Evolutionary conservation across 139 green algal species (phyloP).

Genomic region (Chlorella sp.): DNA sequence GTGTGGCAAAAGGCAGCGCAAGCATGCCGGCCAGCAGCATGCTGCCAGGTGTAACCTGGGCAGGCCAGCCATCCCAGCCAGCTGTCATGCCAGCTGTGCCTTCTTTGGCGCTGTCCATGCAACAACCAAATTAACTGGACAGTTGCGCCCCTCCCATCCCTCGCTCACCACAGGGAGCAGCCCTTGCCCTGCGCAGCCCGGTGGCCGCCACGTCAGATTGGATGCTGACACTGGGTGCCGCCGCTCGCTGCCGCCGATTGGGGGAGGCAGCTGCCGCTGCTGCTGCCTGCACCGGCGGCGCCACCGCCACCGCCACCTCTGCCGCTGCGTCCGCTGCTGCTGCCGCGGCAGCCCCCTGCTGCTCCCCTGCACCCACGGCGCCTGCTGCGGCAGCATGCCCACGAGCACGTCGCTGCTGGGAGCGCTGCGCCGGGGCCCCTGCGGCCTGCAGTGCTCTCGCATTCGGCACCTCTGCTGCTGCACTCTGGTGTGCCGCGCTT

Average conservation of each 20-base stretch:
- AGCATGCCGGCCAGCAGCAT: too few species aligned
- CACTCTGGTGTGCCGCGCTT: background rate
- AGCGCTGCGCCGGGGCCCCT: background rate
- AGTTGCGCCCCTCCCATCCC: too few species aligned
- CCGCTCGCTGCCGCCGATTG: background rate
- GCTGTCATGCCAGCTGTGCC: too few species aligned
- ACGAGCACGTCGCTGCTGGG: too few species aligned
- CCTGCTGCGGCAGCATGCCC: background rate
- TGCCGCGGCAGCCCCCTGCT: background rate
- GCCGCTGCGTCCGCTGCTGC: background rate
- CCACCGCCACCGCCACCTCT: background rate
- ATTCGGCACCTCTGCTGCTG: background rate
- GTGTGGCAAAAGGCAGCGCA: too few species aligned
- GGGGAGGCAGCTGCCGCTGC: background rate
- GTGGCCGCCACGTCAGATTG: slow-evolving; percentile 29
- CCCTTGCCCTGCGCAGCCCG: background rate
- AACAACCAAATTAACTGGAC: too few species aligned
- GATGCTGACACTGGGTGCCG: slow-evolving; percentile 20
- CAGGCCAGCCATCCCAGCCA: too few species aligned
- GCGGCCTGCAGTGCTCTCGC: background rate
- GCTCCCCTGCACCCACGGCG: background rate
- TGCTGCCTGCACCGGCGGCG: background rate
- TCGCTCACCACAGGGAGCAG: too few species aligned
- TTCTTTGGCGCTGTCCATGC: too few species aligned
- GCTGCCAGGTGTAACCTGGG: too few species aligned